Percentiles rank a stretch among this genome's conserved stretches.
Evolutionary conservation across 1,284 basidiomycete species (phyloP).

Genomic region (Somion occarium): DNA sequence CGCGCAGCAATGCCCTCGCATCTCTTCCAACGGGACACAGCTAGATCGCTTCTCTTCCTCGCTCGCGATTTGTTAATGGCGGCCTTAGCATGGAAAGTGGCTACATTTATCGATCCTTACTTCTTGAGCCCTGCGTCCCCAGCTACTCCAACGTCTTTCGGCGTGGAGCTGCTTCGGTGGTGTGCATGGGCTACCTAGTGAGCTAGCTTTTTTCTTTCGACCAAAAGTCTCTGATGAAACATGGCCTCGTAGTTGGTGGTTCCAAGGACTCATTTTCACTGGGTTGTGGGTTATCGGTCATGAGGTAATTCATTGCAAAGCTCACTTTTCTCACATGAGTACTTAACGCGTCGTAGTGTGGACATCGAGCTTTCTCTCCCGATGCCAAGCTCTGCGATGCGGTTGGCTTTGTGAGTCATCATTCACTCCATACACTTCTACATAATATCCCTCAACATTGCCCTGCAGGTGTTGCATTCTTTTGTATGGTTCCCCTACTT

Average conservation of each 20-base stretch:
- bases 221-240: background rate
- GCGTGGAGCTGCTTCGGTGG: slow-evolving; percentile 28
- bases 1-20: slow-evolving; percentile 45
- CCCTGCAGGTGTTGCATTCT: slow-evolving; percentile 24
- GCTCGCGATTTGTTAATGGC: slow-evolving; percentile 7
- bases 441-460: background rate
- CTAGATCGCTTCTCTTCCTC: slow-evolving; percentile 2
- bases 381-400: slow-evolving; percentile 5
- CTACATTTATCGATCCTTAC: slow-evolving; percentile 4
- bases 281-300: slow-evolving; percentile 13
- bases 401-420: slow-evolving; percentile 7
- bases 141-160: slow-evolving; percentile 10
- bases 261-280: slow-evolving; percentile 20
- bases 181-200: slow-evolving; percentile 36
- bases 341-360: slow-evolving; percentile 3
- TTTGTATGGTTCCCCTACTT: slow-evolving; percentile 35
- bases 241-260: slow-evolving; percentile 41
- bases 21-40: slow-evolving; percentile 16
- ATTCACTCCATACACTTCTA: background rate
- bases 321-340: background rate
- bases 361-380: slow-evolving; percentile 8
- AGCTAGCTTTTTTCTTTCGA: slow-evolving; percentile 9
- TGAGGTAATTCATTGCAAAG: slow-evolving; percentile 5
- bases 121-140: slow-evolving; percentile 3
- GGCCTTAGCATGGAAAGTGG: slow-evolving; percentile 2